phyloP scores from a whole-genome alignment of 2,329 filamentous ascomycete species.

The Aspergillus fischeri region DNA sequence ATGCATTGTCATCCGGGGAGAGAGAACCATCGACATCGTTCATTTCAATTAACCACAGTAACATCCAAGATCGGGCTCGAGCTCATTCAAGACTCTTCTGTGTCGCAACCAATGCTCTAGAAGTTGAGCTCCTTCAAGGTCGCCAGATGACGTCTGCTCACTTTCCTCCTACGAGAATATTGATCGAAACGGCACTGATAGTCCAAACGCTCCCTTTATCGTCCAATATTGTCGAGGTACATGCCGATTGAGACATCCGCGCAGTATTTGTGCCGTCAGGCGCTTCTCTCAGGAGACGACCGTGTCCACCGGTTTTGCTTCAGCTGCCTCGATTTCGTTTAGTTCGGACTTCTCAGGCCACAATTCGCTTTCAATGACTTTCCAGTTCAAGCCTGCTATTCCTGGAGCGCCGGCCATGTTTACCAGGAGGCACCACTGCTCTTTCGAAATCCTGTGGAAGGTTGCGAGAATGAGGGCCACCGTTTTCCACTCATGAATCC shows the following conservation, averaged over 20 bases:
- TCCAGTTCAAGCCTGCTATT: constrained; percentile 24
- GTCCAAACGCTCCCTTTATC: neutral
- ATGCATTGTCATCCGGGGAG: neutral
- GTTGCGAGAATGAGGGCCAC: constrained; percentile 26
- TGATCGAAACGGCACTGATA: neutral
- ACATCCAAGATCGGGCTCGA: neutral
- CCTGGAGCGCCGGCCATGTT: constrained; percentile 10
- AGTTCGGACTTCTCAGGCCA: neutral
- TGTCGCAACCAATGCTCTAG: neutral
- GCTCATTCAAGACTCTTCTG: neutral
- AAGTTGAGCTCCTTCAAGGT: neutral
- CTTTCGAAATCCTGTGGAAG: constrained; percentile 19
- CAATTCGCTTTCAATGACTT: constrained; percentile 13
- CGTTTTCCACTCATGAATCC: constrained; percentile 24
- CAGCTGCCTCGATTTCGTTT: neutral
- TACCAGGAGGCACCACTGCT: constrained; percentile 20
- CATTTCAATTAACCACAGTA: neutral
- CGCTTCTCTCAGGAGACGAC: neutral
- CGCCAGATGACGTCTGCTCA: neutral
- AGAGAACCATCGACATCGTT: neutral
- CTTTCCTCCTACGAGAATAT: neutral
- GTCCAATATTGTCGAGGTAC: neutral
- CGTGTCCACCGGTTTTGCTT: neutral
- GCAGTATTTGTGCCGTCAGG: neutral
- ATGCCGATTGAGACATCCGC: neutral